phyloP scores from a whole-genome alignment of 305 asterid genomes.

The Stenogyne calaminthoides region DNA sequence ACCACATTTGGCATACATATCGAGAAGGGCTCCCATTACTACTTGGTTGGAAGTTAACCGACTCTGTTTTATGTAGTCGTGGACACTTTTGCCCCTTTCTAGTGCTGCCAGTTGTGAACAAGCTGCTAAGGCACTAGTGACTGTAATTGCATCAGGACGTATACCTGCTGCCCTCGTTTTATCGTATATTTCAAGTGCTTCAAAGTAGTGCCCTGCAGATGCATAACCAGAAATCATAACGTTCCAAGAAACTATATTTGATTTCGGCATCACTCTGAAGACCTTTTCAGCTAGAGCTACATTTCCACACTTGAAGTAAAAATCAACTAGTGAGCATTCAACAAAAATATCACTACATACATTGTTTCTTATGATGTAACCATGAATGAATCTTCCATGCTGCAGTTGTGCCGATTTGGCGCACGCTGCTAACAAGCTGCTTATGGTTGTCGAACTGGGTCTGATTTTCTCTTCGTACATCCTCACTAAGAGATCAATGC shows the following conservation, averaged over 20 bases:
- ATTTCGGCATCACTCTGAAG: slow-evolving; percentile 48
- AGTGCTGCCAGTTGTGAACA: slow-evolving; percentile 74
- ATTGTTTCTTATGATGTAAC: slow-evolving; percentile 52
- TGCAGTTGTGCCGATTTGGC: slow-evolving; percentile 57
- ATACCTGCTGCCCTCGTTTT: slow-evolving; percentile 51
- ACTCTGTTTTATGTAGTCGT: slow-evolving; percentile 40
- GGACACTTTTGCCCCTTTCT: slow-evolving; percentile 68
- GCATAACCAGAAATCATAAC: slow-evolving; percentile 85
- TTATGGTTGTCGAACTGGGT: slow-evolving; percentile 63
- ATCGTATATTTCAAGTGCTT: slow-evolving; percentile 58
- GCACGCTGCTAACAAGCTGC: slow-evolving; percentile 61
- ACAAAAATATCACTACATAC: slow-evolving; percentile 48
- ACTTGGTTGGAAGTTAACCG: slow-evolving; percentile 56
- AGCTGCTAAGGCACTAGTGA: slow-evolving; percentile 66
- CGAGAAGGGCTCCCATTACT: slow-evolving; percentile 78
- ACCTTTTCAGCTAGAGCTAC: slow-evolving; percentile 47
- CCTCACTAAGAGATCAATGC: slow-evolving; percentile 52
- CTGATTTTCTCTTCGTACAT: slow-evolving; percentile 48
- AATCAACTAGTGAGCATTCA: slow-evolving; percentile 57
- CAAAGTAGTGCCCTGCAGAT: slow-evolving; percentile 63
- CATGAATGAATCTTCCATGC: slow-evolving; percentile 69
- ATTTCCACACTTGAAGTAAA: slow-evolving; percentile 72
- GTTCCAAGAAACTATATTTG: slow-evolving; percentile 61
- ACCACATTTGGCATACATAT: slow-evolving; percentile 88
- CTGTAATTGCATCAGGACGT: slow-evolving; percentile 64